Percentiles rank a stretch among this genome's conserved stretches.
Conservation (phyloP, 139 green algal species). For the Pedinophyceae sp. region DNA sequence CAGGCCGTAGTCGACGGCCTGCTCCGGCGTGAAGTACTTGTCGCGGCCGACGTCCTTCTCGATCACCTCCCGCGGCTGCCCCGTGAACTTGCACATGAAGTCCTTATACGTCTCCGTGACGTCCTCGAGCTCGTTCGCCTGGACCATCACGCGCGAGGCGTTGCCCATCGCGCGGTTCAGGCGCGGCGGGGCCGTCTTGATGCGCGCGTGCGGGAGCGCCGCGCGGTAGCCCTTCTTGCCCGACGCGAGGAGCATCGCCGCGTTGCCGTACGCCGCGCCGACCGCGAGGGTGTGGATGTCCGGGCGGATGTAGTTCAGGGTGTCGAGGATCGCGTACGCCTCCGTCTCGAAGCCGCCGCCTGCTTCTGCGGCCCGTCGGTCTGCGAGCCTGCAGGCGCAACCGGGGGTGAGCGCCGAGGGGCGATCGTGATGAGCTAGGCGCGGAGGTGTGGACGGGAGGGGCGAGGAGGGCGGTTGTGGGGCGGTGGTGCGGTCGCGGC, state of each 20-base stretch:
- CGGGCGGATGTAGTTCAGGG: conserved; percentile 49
- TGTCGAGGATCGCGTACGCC: conserved; percentile 79
- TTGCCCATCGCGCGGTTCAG: conserved; percentile 39
- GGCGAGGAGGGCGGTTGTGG: background rate
- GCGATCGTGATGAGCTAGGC: background rate
- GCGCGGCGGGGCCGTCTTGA: conserved; percentile 22
- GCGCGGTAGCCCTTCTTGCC: conserved; percentile 80
- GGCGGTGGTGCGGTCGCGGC: no score
- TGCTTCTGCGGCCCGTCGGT: conserved; percentile 17
- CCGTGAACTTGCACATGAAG: conserved; percentile 46
- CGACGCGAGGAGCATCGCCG: conserved; percentile 74
- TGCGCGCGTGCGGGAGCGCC: conserved; percentile 67
- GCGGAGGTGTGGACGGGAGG: background rate
- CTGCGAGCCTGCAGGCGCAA: conserved; percentile 15
- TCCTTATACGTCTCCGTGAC: conserved; percentile 42
- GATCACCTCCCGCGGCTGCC: conserved; percentile 26
- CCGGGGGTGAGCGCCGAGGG: background rate
- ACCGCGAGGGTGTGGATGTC: conserved; percentile 65
- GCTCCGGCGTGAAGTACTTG: conserved; percentile 52
- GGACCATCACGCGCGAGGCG: conserved; percentile 61
- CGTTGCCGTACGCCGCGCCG: conserved; percentile 73
- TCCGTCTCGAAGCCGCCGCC: conserved; percentile 84
- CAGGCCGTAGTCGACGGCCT: conserved; percentile 85
- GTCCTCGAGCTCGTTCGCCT: conserved; percentile 67
- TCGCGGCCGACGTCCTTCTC: conserved; percentile 28